Percentiles rank a stretch among this genome's conserved stretches.
These are phyloP conservation scores for Fusarium agapanthi DNA, from an alignment of 2,329 filamentous ascomycete species.

Conservation along the genomic window DNA sequence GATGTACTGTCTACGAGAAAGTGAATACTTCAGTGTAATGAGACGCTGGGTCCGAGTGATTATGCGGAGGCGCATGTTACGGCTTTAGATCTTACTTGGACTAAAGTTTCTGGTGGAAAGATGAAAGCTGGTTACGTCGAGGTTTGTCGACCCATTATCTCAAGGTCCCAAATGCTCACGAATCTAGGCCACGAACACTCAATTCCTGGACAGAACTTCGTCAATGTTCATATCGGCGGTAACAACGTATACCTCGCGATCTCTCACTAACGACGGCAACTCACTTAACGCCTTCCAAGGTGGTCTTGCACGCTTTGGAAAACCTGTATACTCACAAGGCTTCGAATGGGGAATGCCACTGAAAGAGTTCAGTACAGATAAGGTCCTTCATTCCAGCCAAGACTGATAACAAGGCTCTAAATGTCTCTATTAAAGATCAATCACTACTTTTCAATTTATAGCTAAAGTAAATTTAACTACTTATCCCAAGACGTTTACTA, in stretches of 20 bases:
- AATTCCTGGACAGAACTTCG: not conserved
- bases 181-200: not conserved
- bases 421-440: too few species aligned
- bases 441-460: too few species aligned
- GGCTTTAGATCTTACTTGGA: not conserved
- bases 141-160: not conserved
- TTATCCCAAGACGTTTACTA: too few species aligned
- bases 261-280: not conserved
- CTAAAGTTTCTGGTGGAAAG: not conserved
- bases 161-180: fast-evolving
- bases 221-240: not conserved
- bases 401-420: too few species aligned
- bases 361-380: not conserved
- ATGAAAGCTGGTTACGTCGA: not conserved
- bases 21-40: not conserved
- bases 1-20: not conserved
- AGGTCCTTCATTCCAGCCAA: too few species aligned
- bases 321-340: not conserved
- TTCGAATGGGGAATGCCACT: not conserved
- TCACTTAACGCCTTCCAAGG: not conserved
- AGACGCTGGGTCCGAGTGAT: not conserved
- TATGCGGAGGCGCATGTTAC: not conserved
- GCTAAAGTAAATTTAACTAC: too few species aligned
- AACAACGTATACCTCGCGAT: not conserved
- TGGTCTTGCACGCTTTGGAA: not conserved